Evolutionary conservation across 2,329 filamentous ascomycete species (phyloP), one percentile per base, ranked within the genome.

Genomic region (Chalaropsis thielavioides): DNA sequence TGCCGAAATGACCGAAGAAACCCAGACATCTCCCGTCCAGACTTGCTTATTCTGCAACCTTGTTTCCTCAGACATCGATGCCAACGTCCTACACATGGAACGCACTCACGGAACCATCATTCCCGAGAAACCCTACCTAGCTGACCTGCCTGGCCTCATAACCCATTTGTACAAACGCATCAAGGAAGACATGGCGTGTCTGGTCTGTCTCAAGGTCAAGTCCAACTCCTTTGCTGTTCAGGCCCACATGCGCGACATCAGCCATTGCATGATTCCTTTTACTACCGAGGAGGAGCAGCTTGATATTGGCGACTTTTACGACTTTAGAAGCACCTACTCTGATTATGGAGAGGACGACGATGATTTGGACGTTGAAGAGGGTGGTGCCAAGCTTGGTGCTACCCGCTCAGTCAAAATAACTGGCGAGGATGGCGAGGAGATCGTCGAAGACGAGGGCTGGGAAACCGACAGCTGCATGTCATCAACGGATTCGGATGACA

Each of bases 251-350:
- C 86, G 90, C 56, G 94, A 99, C 74, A 92, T 91, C 73, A 88
- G 90, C 0, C 94, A 99, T 76, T 97, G 92, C 81, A 96, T 92
- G 82, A 95, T 99, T 70, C 92, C 90, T 0, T 99, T 92, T 74
- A 85, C 87, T 62, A 87, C 86, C 0, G 90, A 96, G 72, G 87
- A 88, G 43, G 91, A 97, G 72, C 90, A 96, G 77, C 82, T 97
- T 38, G 90, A 95, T 65, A 90, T 99, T 71, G 94, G 94, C 65
- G 90, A 97, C 69, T 96, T 90, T 75, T 99, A 99, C 75, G 94
- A 99, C 73, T 99, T 99, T 81, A 83, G 89, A 69, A 89, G 89
- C 76, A 96, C 94, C 1, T 99, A 99, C 74, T 94, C 91, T 0
- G 94, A 97, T 71, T 84, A 81, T 11, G 89, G 83, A 17, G 82